A percentile compares a stretch with the other conserved stretches of the same genome.
Evolutionary conservation across 1,284 basidiomycete genomes (phyloP).

Genomic region (Pseudozyma sp.): DNA sequence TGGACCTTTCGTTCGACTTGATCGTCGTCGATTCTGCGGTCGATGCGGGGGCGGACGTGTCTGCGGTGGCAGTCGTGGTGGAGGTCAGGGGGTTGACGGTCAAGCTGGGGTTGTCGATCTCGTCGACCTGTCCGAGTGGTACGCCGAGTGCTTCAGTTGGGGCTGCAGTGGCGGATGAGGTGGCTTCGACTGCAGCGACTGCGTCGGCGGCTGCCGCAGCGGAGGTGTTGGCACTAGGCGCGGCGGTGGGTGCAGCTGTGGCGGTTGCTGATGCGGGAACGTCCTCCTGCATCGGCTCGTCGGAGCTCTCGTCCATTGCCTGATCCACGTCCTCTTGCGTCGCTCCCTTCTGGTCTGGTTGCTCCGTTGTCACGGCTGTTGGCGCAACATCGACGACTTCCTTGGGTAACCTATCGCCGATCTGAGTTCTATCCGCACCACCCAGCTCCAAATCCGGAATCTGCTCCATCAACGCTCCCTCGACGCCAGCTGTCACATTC

Average conservation of each 20-base stretch:
- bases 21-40: background rate
- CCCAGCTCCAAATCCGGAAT: constrained; percentile 38
- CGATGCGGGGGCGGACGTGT: background rate
- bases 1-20: background rate
- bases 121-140: constrained; percentile 41
- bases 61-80: constrained; percentile 12
- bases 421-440: constrained; percentile 31
- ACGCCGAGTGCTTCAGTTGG: constrained; percentile 26
- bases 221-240: background rate
- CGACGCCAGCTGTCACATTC: too few species aligned
- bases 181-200: constrained; percentile 12
- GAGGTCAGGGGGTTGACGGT: constrained; percentile 25
- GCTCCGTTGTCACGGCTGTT: background rate
- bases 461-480: constrained; percentile 2
- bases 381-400: constrained; percentile 25
- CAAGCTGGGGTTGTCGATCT: constrained; percentile 31
- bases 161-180: background rate
- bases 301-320: background rate
- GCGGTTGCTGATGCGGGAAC: background rate
- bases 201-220: background rate
- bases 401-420: background rate
- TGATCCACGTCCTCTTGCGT: background rate
- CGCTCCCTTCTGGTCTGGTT: background rate
- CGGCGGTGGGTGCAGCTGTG: background rate
- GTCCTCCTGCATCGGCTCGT: background rate